Evolutionary conservation across 2,329 filamentous ascomycete species (phyloP).

Genomic region (Colletotrichum spinosum): DNA sequence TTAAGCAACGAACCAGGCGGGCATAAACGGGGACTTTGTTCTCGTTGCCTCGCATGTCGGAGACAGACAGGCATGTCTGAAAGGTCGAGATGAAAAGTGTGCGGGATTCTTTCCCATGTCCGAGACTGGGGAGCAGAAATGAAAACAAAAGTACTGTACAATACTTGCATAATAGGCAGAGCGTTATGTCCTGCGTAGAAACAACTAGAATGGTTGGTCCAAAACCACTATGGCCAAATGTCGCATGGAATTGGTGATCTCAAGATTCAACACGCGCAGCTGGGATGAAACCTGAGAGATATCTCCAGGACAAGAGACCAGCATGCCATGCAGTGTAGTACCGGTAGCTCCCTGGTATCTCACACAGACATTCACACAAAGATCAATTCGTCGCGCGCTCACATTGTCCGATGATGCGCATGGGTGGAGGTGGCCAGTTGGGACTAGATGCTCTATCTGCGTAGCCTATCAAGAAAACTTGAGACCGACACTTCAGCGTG

Average conservation of each 20-base stretch:
- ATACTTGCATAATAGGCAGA: constrained; percentile 25
- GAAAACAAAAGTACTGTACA: constrained; percentile 28
- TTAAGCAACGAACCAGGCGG: constrained; percentile 17
- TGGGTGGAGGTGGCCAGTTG: too few relatives aligned
- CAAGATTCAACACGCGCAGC: too few relatives aligned
- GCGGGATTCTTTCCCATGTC: neutral
- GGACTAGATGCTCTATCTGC: too few relatives aligned
- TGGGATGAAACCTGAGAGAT: neutral
- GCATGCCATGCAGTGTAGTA: neutral
- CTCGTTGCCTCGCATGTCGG: neutral
- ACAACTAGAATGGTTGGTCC: neutral
- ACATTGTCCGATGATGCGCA: too few relatives aligned
- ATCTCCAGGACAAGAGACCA: neutral
- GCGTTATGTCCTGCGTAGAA: constrained; percentile 4
- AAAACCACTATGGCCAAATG: too few relatives aligned
- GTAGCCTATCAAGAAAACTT: too few relatives aligned
- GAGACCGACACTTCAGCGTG: too few relatives aligned
- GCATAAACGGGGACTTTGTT: constrained; percentile 3
- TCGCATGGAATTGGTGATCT: too few relatives aligned
- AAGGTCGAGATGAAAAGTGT: neutral
- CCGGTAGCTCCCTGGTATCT: too few relatives aligned
- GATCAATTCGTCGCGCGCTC: too few relatives aligned
- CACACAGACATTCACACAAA: too few relatives aligned
- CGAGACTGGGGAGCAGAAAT: neutral
- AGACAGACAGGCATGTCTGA: neutral